phyloP scores from a whole-genome alignment of 805 yeast genomes.

The Komagataella kurtzmanii region DNA sequence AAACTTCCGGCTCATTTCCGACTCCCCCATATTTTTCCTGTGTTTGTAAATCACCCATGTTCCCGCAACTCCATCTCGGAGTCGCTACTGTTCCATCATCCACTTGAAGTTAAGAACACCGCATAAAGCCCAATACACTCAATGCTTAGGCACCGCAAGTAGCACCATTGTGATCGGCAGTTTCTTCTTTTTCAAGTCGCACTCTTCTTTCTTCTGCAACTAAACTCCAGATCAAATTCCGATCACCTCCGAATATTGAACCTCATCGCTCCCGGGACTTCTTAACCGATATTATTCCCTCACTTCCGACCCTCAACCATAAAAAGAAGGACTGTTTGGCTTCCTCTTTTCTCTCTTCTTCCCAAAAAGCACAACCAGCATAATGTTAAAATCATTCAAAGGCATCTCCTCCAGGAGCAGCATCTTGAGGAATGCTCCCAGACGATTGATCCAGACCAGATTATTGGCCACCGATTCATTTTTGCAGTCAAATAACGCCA shows the following conservation, averaged over 20 bases:
- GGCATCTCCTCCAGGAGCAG: neutral
- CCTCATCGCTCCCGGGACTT: neutral
- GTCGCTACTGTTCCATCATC: neutral
- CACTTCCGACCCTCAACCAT: neutral
- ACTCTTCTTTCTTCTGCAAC: neutral
- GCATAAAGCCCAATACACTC: neutral
- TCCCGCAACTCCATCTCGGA: neutral
- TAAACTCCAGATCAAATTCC: neutral
- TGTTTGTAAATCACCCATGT: neutral
- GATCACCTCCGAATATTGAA: neutral
- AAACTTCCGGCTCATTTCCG: neutral
- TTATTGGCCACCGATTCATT: conserved; percentile 50
- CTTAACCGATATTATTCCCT: neutral
- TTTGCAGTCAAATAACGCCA: conserved; percentile 72
- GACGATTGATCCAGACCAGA: conserved; percentile 4
- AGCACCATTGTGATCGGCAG: neutral
- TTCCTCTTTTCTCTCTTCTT: neutral
- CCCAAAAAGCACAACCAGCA: neutral
- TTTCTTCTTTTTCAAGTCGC: too few species aligned
- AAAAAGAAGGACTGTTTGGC: neutral
- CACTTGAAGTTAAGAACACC: neutral
- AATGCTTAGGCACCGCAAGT: too few species aligned
- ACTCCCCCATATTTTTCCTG: neutral
- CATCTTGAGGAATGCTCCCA: neutral
- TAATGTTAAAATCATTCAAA: neutral